Evolutionary conservation across 805 yeast genomes (phyloP).

Genomic region (Metschnikowia cerradonensis): DNA sequence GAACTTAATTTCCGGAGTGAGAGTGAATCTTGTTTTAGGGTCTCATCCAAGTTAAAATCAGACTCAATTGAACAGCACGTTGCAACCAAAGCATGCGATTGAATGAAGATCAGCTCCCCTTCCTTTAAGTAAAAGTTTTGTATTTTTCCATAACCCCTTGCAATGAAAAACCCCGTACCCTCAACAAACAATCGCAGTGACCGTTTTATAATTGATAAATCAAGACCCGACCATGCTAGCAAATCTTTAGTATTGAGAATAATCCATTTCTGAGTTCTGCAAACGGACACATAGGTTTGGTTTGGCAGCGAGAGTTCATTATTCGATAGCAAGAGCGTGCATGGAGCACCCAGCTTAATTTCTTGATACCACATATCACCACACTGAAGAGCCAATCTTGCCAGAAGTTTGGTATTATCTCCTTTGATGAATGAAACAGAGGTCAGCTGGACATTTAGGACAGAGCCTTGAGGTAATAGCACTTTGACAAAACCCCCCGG

Average conservation of each 20-base stretch:
- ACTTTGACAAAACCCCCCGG: conserved; percentile 5
- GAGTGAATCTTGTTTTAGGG: not conserved
- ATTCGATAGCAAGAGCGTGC: conserved; percentile 9
- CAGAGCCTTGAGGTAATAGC: conserved; percentile 10
- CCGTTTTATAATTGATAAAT: conserved; percentile 2
- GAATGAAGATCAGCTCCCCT: not conserved
- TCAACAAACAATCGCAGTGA: not conserved
- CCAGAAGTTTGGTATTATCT: conserved; percentile 3
- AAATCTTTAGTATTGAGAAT: conserved; percentile 2
- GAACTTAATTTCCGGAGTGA: not conserved
- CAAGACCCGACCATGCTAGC: conserved; percentile 14
- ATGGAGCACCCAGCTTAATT: conserved; percentile 7
- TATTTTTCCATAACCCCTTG: conserved; percentile 6
- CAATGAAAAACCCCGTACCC: conserved; percentile 9
- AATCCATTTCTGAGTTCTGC: conserved; percentile 8
- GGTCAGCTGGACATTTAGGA: conserved; percentile 7
- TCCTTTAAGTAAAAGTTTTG: conserved; percentile 4
- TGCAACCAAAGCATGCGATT: not conserved
- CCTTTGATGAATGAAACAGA: conserved; percentile 6
- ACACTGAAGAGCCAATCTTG: conserved; percentile 4
- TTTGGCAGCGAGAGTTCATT: conserved; percentile 2
- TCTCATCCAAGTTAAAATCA: not conserved
- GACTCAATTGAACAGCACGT: not conserved
- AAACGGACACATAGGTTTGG: conserved; percentile 4
- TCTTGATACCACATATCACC: conserved; percentile 12